These are phyloP conservation scores for Cercophora scortea DNA, from an alignment of 495 filamentous ascomycete genomes.

Conservation along the genomic window DNA sequence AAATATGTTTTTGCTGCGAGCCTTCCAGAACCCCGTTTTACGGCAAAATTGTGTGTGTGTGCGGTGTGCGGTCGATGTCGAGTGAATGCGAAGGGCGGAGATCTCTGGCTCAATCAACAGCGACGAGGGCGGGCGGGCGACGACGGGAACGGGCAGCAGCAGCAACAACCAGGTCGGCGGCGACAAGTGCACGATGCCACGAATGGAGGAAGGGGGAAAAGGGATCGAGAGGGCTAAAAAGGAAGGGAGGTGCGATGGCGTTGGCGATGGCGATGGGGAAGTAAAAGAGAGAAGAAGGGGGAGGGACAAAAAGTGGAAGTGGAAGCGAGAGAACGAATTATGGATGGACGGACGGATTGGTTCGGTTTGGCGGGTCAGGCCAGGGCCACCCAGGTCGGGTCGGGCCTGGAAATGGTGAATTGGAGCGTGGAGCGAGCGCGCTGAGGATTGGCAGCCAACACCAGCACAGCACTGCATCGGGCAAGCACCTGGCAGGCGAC, in stretches of 20 bases:
- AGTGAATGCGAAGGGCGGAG: slow-evolving; percentile 16
- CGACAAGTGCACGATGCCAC: slow-evolving; percentile 23
- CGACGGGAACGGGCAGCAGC: slow-evolving; percentile 25
- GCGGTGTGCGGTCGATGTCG: slow-evolving; percentile 7
- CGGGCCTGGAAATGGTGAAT: slow-evolving; percentile 3
- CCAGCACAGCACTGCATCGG: too few species aligned
- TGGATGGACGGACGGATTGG: background rate
- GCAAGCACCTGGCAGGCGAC: too few species aligned
- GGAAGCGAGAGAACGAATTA: slow-evolving; percentile 27
- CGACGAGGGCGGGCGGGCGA: slow-evolving; percentile 7
- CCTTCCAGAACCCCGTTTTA: slow-evolving; percentile 15
- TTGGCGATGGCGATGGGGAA: slow-evolving; percentile 24
- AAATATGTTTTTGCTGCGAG: slow-evolving; percentile 20
- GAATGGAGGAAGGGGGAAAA: slow-evolving; percentile 34
- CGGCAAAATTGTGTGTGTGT: background rate
- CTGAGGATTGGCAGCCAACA: too few species aligned
- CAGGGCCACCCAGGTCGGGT: background rate
- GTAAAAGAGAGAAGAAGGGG: slow-evolving; percentile 27
- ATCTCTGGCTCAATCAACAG: background rate
- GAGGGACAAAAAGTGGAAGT: slow-evolving; percentile 19
- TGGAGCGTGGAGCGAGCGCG: background rate
- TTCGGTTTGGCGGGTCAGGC: background rate
- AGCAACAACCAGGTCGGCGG: slow-evolving; percentile 18
- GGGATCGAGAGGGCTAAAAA: slow-evolving; percentile 30
- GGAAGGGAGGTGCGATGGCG: slow-evolving; percentile 34